Conservation (phyloP, 768 basidiomycete genomes). For the Tulasnella sp. region DNA sequence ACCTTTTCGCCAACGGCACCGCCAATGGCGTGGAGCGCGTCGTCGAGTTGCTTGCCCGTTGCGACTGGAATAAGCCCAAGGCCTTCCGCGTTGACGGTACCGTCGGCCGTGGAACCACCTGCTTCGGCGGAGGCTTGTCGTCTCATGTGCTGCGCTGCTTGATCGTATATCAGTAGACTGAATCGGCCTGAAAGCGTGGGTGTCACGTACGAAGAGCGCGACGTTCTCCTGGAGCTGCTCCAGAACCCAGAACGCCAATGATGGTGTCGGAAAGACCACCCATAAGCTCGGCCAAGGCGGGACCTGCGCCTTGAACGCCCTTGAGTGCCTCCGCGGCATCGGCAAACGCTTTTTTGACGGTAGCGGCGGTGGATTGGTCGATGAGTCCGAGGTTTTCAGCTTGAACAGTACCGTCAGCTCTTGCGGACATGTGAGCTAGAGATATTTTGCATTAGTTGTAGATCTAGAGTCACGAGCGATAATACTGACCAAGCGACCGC, state of each 20-base stretch:
- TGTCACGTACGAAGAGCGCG: neutral
- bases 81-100: neutral
- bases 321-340: neutral
- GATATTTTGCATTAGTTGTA: neutral
- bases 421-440: neutral
- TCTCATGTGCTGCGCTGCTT: neutral
- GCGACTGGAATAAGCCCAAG: neutral
- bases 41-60: constrained; percentile 5
- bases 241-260: neutral
- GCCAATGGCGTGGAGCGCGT: neutral
- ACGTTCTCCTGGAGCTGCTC: neutral
- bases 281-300: neutral
- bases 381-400: constrained; percentile 18
- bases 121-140: constrained; percentile 4
- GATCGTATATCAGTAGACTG: neutral
- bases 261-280: neutral
- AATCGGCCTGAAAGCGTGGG: neutral
- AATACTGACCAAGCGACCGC: constrained; percentile 11
- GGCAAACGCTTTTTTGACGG: neutral
- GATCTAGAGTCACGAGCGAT: neutral
- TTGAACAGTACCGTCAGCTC: constrained; percentile 8
- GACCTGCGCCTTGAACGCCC: neutral
- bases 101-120: neutral
- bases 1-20: neutral
- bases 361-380: neutral